phyloP scores from a whole-genome alignment of 345 rosid species.

The Gossypium rotundifolium region DNA sequence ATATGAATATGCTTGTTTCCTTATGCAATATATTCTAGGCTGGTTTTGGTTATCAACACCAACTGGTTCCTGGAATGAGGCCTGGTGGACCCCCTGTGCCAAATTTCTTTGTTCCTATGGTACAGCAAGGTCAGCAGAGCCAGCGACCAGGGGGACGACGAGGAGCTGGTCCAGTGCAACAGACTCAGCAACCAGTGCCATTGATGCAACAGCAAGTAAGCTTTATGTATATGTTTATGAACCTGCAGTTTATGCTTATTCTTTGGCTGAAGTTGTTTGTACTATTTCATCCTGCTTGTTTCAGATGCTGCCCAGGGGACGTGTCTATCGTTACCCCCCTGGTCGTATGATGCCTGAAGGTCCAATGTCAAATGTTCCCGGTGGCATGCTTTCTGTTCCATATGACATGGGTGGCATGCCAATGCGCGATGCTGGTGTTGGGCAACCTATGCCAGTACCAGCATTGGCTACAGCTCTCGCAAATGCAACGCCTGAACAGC shows the following conservation, averaged over 20 bases:
- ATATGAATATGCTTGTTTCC: background rate
- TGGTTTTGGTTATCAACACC: constrained; percentile 83
- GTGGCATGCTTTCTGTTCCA: constrained; percentile 53
- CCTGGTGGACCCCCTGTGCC: constrained; percentile 69
- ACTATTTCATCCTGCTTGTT: background rate
- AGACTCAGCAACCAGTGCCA: constrained; percentile 54
- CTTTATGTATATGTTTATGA: background rate
- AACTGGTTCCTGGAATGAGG: constrained; percentile 76
- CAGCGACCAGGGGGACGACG: constrained; percentile 67
- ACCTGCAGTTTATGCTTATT: background rate
- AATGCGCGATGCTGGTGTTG: constrained; percentile 39
- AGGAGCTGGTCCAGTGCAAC: constrained; percentile 48
- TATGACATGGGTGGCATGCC: constrained; percentile 55
- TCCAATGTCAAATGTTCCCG: constrained; percentile 42
- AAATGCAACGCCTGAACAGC: constrained; percentile 66
- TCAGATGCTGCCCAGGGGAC: constrained; percentile 71
- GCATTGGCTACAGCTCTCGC: constrained; percentile 71
- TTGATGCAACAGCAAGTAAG: constrained; percentile 58
- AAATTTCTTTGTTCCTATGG: constrained; percentile 61
- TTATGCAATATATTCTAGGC: constrained; percentile 26
- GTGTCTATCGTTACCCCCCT: constrained; percentile 56
- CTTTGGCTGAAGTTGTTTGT: background rate
- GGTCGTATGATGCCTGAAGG: constrained; percentile 56
- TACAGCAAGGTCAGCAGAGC: constrained; percentile 57
- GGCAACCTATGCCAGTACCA: constrained; percentile 48